Conservation (phyloP, 495 filamentous ascomycete species). For the Xylaria curta region DNA sequence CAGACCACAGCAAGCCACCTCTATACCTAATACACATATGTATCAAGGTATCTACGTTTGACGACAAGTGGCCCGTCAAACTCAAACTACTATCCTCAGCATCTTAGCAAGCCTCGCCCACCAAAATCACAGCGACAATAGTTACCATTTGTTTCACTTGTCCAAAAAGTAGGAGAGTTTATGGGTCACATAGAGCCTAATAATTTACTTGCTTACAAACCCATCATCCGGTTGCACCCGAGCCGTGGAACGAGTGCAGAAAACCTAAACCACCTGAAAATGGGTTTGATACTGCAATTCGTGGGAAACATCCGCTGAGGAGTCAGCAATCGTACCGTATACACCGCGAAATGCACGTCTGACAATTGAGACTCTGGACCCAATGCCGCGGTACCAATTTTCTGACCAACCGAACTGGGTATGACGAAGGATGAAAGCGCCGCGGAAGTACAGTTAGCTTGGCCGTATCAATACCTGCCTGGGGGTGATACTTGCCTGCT, state of each 20-base stretch:
- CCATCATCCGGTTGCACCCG: conserved; percentile 6
- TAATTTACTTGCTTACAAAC: neutral
- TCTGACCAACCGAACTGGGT: conserved; percentile 13
- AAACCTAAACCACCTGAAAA: neutral
- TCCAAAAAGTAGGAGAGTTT: neutral
- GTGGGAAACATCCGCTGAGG: neutral
- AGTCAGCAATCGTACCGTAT: conserved; percentile 18
- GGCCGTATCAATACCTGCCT: neutral
- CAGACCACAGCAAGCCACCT: neutral
- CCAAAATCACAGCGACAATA: neutral
- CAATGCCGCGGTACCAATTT: conserved; percentile 20
- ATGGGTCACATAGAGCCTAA: neutral
- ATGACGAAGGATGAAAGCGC: conserved; percentile 16
- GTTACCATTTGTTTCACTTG: neutral
- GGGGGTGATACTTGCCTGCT: neutral
- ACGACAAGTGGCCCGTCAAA: neutral
- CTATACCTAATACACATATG: neutral
- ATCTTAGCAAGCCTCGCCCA: neutral
- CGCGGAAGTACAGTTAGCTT: conserved; percentile 1
- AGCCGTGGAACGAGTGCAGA: conserved; percentile 1
- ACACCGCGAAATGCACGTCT: conserved; percentile 20
- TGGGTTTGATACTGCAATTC: neutral
- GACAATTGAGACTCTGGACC: conserved; percentile 20
- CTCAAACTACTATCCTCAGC: neutral
- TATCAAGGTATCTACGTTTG: neutral